A percentile compares a stretch with the other conserved stretches of the same genome.
phyloP scores from a whole-genome alignment of 2,329 filamentous ascomycete species.

The Bipolaris zeicola region DNA sequence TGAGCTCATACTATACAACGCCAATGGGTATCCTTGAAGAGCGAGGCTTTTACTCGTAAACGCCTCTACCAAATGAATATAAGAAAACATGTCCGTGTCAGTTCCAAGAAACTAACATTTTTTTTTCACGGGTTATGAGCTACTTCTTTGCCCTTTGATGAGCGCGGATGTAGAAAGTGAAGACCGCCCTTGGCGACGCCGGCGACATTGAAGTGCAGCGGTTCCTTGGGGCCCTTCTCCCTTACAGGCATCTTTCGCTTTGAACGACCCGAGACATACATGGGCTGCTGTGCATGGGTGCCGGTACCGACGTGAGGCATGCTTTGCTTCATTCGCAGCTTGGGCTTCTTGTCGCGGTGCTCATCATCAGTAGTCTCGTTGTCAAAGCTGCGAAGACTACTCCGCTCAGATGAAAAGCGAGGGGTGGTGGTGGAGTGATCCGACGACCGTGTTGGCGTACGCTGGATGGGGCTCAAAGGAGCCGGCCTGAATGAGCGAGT shows the following conservation, averaged over 20 bases:
- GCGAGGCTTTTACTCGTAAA: conserved; percentile 28
- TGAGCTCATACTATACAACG: conserved; percentile 22
- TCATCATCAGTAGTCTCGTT: conserved; percentile 47
- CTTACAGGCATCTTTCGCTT: conserved; percentile 50
- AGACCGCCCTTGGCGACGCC: conserved; percentile 46
- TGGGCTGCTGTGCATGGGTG: conserved; percentile 33
- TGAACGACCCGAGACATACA: conserved; percentile 50
- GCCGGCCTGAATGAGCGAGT: conserved; percentile 17
- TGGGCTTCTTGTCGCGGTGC: conserved; percentile 50
- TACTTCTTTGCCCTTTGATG: conserved; percentile 46
- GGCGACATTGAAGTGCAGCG: conserved; percentile 47
- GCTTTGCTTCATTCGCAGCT: conserved; percentile 46
- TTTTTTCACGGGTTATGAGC: conserved; percentile 23
- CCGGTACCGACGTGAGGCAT: conserved; percentile 38
- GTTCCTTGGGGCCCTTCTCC: conserved; percentile 48
- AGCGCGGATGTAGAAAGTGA: conserved; percentile 39
- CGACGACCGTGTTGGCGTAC: conserved; percentile 20
- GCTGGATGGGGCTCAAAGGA: conserved; percentile 20
- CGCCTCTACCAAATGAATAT: conserved; percentile 18
- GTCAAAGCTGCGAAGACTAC: conserved; percentile 46
- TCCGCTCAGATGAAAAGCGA: conserved; percentile 43
- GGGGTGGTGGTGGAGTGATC: conserved; percentile 24
- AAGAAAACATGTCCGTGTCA: conserved; percentile 1
- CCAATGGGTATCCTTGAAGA: conserved; percentile 34
- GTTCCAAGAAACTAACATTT: background rate